phyloP scores from a whole-genome alignment of 768 basidiomycete species.

The Nidularia pulvinata region DNA sequence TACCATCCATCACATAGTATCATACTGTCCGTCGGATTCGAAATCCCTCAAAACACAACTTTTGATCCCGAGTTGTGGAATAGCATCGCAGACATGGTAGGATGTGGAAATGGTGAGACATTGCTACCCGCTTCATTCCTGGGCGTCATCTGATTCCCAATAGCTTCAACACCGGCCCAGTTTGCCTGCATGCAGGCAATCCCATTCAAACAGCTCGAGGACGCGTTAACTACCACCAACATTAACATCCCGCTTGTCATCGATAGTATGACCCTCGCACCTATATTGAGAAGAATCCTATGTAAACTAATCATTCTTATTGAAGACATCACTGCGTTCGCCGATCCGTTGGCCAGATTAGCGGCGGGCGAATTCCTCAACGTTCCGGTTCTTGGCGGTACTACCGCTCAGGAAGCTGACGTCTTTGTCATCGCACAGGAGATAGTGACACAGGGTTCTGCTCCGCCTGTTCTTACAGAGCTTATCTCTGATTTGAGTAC shows the following conservation, averaged over 20 bases:
- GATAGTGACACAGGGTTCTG: conserved; percentile 18
- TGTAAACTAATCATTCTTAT: neutral
- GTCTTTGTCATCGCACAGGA: conserved; percentile 26
- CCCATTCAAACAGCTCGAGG: conserved; percentile 22
- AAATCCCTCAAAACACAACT: conserved; percentile 1
- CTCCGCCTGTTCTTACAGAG: conserved; percentile 23
- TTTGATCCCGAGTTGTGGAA: conserved; percentile 24
- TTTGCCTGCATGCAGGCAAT: conserved; percentile 32
- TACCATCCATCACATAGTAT: too few species aligned
- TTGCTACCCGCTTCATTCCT: neutral
- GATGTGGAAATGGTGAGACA: conserved; percentile 25
- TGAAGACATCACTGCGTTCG: conserved; percentile 27
- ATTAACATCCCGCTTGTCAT: conserved; percentile 25
- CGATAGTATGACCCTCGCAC: conserved; percentile 12
- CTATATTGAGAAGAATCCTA: too few species aligned
- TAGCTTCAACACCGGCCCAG: conserved; percentile 23
- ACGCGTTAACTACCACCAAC: conserved; percentile 25
- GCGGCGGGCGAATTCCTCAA: conserved; percentile 23
- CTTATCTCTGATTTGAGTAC: conserved; percentile 23
- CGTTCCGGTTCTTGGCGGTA: conserved; percentile 26
- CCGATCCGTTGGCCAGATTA: conserved; percentile 20
- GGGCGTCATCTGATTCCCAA: conserved; percentile 1
- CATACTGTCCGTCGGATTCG: too few species aligned
- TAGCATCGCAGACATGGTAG: conserved; percentile 21
- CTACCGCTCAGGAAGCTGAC: conserved; percentile 28